Evolutionary conservation across 2,329 filamentous ascomycete species (phyloP).

Genomic region (Cladophialophora exuberans): DNA sequence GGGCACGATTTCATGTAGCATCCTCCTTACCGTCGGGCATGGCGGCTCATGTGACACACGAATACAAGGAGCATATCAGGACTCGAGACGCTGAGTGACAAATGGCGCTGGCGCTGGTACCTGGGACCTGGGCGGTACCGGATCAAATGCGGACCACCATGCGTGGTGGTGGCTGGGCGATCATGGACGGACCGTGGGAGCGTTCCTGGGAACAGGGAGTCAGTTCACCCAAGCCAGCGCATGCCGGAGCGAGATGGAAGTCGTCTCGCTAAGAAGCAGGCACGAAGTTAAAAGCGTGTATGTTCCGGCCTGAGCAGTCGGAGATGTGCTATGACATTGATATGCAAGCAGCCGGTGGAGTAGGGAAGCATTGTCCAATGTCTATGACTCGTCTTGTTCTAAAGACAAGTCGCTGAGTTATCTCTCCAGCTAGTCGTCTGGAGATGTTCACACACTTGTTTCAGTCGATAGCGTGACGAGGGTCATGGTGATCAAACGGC

Average conservation of each 20-base stretch:
- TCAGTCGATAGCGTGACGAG: slow-evolving; percentile 27
- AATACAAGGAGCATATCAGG: no score
- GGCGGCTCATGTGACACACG: slow-evolving; percentile 25
- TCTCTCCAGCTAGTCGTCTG: slow-evolving; percentile 11
- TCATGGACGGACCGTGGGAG: slow-evolving; percentile 15
- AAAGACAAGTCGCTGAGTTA: slow-evolving; percentile 14
- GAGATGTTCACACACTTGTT: slow-evolving; percentile 19
- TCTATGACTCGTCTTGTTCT: background rate
- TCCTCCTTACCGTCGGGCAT: slow-evolving; percentile 14
- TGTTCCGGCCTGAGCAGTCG: no score
- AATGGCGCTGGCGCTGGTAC: no score
- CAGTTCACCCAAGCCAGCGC: slow-evolving; percentile 3
- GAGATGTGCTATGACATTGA: background rate
- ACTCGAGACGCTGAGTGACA: slow-evolving; percentile 25
- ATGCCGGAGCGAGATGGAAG: slow-evolving; percentile 15
- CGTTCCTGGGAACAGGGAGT: slow-evolving; percentile 7
- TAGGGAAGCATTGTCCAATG: background rate
- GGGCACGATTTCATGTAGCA: slow-evolving; percentile 25
- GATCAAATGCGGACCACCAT: slow-evolving; percentile 16
- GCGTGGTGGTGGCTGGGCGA: slow-evolving; percentile 24
- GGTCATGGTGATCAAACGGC: slow-evolving; percentile 28
- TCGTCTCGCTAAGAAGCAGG: slow-evolving; percentile 19
- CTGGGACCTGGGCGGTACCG: slow-evolving; percentile 22
- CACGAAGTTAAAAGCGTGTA: slow-evolving; percentile 10
- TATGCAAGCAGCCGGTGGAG: background rate